Evolutionary conservation across 2,329 filamentous ascomycete species (phyloP), one percentile per base, ranked within the genome.

Genomic region (Arachnopeziza araneosa): DNA sequence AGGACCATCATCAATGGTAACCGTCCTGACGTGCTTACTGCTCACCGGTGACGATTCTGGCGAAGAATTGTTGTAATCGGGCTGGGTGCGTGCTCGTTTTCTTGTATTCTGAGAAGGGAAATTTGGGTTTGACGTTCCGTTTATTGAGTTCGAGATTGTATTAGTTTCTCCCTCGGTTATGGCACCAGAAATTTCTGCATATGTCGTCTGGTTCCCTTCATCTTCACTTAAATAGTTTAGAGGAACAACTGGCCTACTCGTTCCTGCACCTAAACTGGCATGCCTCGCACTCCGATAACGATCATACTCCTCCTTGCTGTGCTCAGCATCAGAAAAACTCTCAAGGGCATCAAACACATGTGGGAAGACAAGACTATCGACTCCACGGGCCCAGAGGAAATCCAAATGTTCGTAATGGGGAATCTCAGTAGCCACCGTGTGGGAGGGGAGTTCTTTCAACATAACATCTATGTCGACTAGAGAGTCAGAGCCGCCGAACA

Each of bases 361-460:
- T 19, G 87, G 90, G 70, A 97, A 97, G 2, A 98, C 93, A 56
- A 92, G 84, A 0, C 81, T 78, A 66, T 96, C 83, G 7, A 96
- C 90, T 69, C 97, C 92, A 48, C 85, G 80, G 0, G 90, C 95
- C 95, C 95, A 99, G 0, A 99, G 79, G 69, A 99, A 96, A 74
- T 99, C 95, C 24, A 99, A 83, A 74, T 99, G 95, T 74, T 99
- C 95, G 73, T 96, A 99, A 72, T 96, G 91, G 0, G 89, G 85
- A 50, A 99, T 89, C 70, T 93, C 89, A 48, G 87, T 95, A 1
- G 91, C 91, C 1, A 93, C 82, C 0, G 95, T 98, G 72, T 91
- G 90, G 23, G 81, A 80, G 0, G 95, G 95, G 14, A 99, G 80
- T 73, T 96, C 92, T 71, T 86, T 88, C 58, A 96, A 79, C 93